These are phyloP conservation scores for Trichoderma simmonsii DNA, from an alignment of 2,329 filamentous ascomycete genomes.

Conservation along the genomic window DNA sequence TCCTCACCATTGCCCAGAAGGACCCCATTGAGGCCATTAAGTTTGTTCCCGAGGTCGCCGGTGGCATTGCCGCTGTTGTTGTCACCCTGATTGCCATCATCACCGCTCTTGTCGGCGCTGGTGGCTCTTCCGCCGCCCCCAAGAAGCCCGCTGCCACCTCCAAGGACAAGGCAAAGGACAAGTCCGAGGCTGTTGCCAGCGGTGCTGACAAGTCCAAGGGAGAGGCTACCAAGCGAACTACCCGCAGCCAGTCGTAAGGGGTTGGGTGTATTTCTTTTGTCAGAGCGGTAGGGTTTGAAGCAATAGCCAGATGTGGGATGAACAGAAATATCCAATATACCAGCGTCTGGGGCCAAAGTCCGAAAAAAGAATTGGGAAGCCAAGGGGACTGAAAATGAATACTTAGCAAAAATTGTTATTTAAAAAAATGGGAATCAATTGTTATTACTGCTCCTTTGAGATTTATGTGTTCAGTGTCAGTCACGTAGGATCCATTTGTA, in stretches of 20 bases:
- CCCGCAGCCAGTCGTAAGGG: slow-evolving; percentile 53
- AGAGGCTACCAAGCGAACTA: slow-evolving; percentile 62
- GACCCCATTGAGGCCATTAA: slow-evolving; percentile 82
- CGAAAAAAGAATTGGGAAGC: neutral
- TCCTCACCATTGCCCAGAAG: slow-evolving; percentile 76
- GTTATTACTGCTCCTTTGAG: neutral
- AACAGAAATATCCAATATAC: slow-evolving; percentile 14
- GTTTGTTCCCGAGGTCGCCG: slow-evolving; percentile 88
- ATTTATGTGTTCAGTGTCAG: neutral
- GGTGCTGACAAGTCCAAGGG: slow-evolving; percentile 73
- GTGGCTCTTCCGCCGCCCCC: slow-evolving; percentile 63
- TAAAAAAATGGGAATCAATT: slow-evolving; percentile 18
- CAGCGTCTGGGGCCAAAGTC: neutral
- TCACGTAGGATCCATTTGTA: neutral
- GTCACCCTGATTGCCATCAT: slow-evolving; percentile 70
- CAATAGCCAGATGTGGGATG: neutral
- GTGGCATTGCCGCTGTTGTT: slow-evolving; percentile 68
- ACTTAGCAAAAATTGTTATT: neutral
- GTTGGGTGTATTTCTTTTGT: slow-evolving; percentile 4
- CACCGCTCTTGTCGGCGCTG: slow-evolving; percentile 61
- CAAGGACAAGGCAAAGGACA: slow-evolving; percentile 72
- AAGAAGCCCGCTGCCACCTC: slow-evolving; percentile 66
- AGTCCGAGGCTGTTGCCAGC: slow-evolving; percentile 59
- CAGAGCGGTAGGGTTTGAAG: neutral
- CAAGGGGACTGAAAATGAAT: slow-evolving; percentile 1